These are phyloP conservation scores for Pseudogymnoascus sp. DNA, from an alignment of 2,329 filamentous ascomycete genomes.

Conservation along the genomic window DNA sequence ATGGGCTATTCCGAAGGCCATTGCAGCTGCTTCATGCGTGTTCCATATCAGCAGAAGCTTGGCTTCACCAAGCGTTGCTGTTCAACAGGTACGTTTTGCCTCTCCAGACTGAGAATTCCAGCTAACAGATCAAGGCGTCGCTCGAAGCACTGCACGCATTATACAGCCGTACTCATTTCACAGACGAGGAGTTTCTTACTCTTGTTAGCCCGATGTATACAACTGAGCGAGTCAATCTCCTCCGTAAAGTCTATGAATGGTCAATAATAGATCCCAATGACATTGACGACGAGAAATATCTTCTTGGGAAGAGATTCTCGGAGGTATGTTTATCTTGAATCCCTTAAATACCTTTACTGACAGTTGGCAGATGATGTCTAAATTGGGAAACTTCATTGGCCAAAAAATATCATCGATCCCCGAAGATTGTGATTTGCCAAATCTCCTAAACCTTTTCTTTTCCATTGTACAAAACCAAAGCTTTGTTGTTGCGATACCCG, in stretches of 20 bases:
- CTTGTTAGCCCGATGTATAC: slow-evolving; percentile 76
- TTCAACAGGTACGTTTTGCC: slow-evolving; percentile 60
- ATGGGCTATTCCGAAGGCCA: slow-evolving; percentile 82
- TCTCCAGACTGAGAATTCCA: neutral
- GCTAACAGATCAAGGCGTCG: slow-evolving; percentile 48
- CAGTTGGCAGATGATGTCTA: slow-evolving; percentile 64
- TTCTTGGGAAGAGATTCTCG: slow-evolving; percentile 85
- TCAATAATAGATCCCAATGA: slow-evolving; percentile 72
- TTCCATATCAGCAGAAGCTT: slow-evolving; percentile 64
- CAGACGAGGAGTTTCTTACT: slow-evolving; percentile 68
- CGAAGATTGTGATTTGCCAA: slow-evolving; percentile 57
- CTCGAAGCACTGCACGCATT: slow-evolving; percentile 79
- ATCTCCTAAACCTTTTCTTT: slow-evolving; percentile 73
- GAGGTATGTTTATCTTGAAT: slow-evolving; percentile 52
- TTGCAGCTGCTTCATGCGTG: slow-evolving; percentile 64
- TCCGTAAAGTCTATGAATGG: slow-evolving; percentile 72
- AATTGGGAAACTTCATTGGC: slow-evolving; percentile 76
- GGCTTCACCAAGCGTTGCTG: slow-evolving; percentile 59
- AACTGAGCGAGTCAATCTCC: slow-evolving; percentile 61
- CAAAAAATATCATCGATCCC: slow-evolving; percentile 65
- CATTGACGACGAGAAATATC: slow-evolving; percentile 85
- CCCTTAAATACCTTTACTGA: slow-evolving; percentile 1
- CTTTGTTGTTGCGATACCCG: slow-evolving; percentile 85
- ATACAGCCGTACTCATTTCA: slow-evolving; percentile 67
- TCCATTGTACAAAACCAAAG: slow-evolving; percentile 77